Evolutionary conservation across 768 basidiomycete species (phyloP), one percentile per base, ranked within the genome.

Genomic region (Calocera cornea): DNA sequence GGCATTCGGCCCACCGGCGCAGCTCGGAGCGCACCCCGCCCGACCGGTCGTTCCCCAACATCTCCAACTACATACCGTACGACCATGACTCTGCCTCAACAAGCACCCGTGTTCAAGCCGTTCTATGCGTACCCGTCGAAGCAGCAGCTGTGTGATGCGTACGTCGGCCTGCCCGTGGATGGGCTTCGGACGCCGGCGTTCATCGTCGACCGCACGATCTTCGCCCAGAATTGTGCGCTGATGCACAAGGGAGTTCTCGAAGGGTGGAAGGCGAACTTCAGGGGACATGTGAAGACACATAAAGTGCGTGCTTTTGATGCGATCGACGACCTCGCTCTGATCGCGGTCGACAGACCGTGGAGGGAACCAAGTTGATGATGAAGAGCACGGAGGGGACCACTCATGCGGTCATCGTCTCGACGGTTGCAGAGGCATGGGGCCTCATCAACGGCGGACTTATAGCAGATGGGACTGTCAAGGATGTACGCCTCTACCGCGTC

Each of bases 281-380:
- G 92, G 63, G 89, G 87, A 2, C 92, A 94, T 75, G 81, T 94
- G 65, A 95, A 94, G 77, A 89, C 88, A 0, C 88, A 90, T 74
- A 90, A 90, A 81, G 88, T 86, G 73, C 31, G 72, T 41, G 33
- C 31, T n/a, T 66, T 27, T 11, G 11, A 12, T 19, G 29, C 36
- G 16, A 27, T 36, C 1, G 50, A 47, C 64, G 34, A 66, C 2
- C 29, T 19, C 31, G 16, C n/a, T 27, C 41, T 29, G 14, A 7
- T 36, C 64, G 36, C 69, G 67, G 70, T 24, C 50, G n/a, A 22
- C 70, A 89, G 89, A 92, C 90, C 0, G 77, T 79, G 10, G 90
- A 93, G 74, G 92, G 91, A 27, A 83, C 86, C 11, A 79, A 79
- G 69, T 75, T 92, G 27, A 90, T 92, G 72, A 80, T 92, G 1